Conservation (phyloP, 176 grass and related monocot genomes). For the Canna indica region DNA sequence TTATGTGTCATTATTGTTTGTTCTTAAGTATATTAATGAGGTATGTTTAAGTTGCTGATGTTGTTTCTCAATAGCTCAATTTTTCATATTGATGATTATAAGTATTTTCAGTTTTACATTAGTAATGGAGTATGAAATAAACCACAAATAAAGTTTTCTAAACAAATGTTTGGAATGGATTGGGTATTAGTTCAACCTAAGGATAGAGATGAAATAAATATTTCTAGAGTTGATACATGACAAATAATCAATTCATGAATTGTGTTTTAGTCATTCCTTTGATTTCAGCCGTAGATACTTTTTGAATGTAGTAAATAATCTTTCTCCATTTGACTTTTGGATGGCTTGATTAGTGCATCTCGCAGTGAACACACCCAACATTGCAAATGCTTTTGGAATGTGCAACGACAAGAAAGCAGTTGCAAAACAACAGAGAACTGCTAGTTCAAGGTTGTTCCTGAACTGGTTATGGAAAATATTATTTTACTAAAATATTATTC, state of each 20-base stretch:
- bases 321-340: constrained; percentile 8
- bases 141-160: not conserved
- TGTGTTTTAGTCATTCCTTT: too few relatives aligned
- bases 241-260: too few relatives aligned
- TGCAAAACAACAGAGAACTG: constrained; percentile 52
- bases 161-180: not conserved
- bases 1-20: too few relatives aligned
- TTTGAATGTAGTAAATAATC: too few relatives aligned
- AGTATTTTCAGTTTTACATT: not conserved
- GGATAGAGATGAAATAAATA: too few relatives aligned
- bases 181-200: not conserved
- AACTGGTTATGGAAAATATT: not conserved
- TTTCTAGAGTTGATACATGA: too few relatives aligned
- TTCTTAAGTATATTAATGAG: constrained; percentile 55
- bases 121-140: not conserved
- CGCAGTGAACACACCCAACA: constrained; percentile 96
- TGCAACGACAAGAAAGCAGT: constrained; percentile 70
- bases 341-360: constrained; percentile 57
- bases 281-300: too few relatives aligned
- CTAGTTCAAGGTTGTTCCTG: constrained; percentile 72
- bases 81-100: not conserved
- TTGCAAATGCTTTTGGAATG: constrained; percentile 78
- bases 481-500: not conserved
- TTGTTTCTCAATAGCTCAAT: not conserved
- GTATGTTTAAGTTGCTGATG: constrained; percentile 20